Evolutionary conservation across 2,329 filamentous ascomycete species (phyloP), one percentile per base, ranked within the genome.

Genomic region (Moelleriella libera): DNA sequence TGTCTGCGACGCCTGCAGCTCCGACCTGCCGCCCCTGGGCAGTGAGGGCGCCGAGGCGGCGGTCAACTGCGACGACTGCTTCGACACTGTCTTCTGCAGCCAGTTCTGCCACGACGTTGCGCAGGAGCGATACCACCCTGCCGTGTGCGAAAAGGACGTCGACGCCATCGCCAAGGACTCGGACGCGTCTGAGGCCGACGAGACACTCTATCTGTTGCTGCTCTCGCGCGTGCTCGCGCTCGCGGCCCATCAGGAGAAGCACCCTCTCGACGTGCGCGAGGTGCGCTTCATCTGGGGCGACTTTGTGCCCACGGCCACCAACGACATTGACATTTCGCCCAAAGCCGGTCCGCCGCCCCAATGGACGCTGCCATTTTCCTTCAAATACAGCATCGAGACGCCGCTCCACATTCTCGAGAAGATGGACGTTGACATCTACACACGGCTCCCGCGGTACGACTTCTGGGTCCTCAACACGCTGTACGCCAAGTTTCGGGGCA

Each of bases 401-500:
- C 85, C 86, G 0, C 72, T 90, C 5, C 83, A 89, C 58, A 72
- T 90, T 32, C 73, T 92, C 12, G 84, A 89, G 61, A 88, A 87
- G 64, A 88, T 92, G 82, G 84, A 88, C 54, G 71, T 90, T 48
- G 82, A 90, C 59, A 80, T 88, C 46, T 90, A 83, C 60, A 70
- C 68, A 11, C 66, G 66, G 0, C 62, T 81, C 4, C 64, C 66
- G 7, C 64, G 69, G 29, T 82, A 85, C 60, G 85, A 89, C 55
- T 65, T 84, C 6, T 92, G 86, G 86, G 75, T 96, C 12, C 76
- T 94, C 58, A 95, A 97, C 65, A 95, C 88, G 0, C 73, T 96
- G 5, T 94, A 90, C 62, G 80, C 85, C 53, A 97, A 97, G 62
- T 94, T 96, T 63, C 79, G 92, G 29, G 92, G 88, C 46, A 95